Percentiles rank a stretch among this genome's conserved stretches.
Evolutionary conservation across 495 filamentous ascomycete genomes (phyloP).

Genomic region (Penicillium waksmanii): DNA sequence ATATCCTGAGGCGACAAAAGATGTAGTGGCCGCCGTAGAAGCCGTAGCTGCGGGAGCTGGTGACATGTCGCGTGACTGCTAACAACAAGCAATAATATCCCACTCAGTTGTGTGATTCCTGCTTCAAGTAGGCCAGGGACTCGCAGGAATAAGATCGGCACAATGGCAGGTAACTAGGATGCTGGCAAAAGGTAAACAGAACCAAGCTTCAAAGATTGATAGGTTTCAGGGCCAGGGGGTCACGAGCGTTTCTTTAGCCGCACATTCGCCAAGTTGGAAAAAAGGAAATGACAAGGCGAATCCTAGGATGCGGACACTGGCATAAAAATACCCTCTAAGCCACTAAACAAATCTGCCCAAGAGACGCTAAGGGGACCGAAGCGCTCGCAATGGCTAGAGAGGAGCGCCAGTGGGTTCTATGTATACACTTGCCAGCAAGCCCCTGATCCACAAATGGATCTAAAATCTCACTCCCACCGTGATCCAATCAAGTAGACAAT

Average conservation of each 20-base stretch:
- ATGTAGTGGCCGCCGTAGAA: slow-evolving; percentile 4
- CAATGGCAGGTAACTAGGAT: not conserved
- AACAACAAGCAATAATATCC: not conserved
- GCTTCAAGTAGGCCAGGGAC: not conserved
- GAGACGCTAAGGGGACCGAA: not conserved
- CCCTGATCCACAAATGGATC: not conserved
- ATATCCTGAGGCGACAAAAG: slow-evolving; percentile 13
- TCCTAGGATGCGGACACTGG: not conserved
- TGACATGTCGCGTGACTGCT: not conserved
- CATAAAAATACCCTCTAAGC: not conserved
- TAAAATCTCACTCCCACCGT: not conserved
- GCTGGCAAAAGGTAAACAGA: not conserved
- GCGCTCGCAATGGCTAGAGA: not conserved
- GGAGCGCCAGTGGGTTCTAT: not conserved
- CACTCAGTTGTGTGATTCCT: not conserved
- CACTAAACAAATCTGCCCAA: not conserved
- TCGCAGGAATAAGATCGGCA: not conserved
- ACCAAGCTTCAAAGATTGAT: not conserved
- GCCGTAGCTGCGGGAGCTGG: not conserved
- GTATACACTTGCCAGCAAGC: not conserved
- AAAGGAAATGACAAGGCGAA: not conserved
- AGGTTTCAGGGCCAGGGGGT: not conserved
- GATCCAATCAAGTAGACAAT: slow-evolving; percentile 4
- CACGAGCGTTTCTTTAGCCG: not conserved
- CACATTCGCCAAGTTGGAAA: not conserved